Conservation (phyloP, 176 grass and related monocot genomes). For the Ensete ventricosum region DNA sequence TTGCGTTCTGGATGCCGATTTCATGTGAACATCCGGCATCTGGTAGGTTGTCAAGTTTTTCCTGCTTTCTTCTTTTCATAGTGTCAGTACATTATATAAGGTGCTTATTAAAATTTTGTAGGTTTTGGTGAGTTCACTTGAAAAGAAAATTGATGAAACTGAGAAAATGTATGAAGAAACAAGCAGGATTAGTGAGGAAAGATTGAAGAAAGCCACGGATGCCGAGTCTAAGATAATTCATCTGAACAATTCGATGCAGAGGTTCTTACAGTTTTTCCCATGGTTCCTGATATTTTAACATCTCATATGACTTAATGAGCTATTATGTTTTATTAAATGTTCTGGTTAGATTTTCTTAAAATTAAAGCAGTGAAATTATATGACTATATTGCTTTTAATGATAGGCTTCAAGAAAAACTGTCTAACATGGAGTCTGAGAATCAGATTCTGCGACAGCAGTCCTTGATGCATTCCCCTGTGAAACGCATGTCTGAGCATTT, state of each 20-base stretch:
- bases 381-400: slow-evolving; percentile 11
- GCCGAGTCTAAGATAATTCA: slow-evolving; percentile 74
- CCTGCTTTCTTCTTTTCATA: neutral
- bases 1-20: neutral
- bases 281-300: neutral
- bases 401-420: slow-evolving; percentile 82
- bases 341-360: slow-evolving; percentile 15
- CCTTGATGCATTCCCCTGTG: slow-evolving; percentile 49
- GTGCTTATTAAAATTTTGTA: slow-evolving; percentile 10
- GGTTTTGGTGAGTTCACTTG: slow-evolving; percentile 80
- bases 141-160: slow-evolving; percentile 81
- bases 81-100: neutral
- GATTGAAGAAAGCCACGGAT: slow-evolving; percentile 67
- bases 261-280: slow-evolving; percentile 40
- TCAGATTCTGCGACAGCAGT: slow-evolving; percentile 70
- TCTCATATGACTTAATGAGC: no score
- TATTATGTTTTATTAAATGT: neutral
- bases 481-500: slow-evolving; percentile 93
- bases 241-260: slow-evolving; percentile 73
- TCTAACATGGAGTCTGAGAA: slow-evolving; percentile 81
- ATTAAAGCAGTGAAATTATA: neutral
- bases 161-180: slow-evolving; percentile 95
- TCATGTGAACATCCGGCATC: no score
- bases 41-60: no score
- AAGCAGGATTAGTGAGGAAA: slow-evolving; percentile 82